Percentiles rank a stretch among this genome's conserved stretches.
Evolutionary conservation across 176 grass and related monocot species (phyloP).

Genomic region (Oryza brachyantha): DNA sequence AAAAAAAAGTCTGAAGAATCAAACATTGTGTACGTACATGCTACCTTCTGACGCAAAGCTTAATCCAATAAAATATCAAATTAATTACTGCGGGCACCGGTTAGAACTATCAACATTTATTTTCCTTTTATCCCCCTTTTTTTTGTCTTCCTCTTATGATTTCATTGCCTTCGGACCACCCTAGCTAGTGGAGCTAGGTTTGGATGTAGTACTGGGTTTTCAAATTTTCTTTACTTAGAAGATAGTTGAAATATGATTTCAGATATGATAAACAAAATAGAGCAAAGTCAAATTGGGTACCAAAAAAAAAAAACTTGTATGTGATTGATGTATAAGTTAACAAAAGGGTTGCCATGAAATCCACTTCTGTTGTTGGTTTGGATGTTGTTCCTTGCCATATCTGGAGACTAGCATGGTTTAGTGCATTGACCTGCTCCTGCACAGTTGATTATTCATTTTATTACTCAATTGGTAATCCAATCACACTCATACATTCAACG

Average conservation of each 20-base stretch:
- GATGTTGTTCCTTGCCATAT: neutral
- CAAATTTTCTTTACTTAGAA: too few relatives aligned
- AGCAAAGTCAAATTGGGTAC: too few relatives aligned
- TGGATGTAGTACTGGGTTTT: neutral
- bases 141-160: neutral
- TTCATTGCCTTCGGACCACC: neutral
- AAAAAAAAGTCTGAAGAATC: too few relatives aligned
- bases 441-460: neutral
- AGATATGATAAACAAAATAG: too few relatives aligned
- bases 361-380: too few relatives aligned
- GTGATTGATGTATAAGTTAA: neutral
- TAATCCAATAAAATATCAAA: neutral
- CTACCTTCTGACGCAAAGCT: too few relatives aligned
- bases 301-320: too few relatives aligned
- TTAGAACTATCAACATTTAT: neutral
- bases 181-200: neutral
- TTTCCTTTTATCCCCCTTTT: neutral
- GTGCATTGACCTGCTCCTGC: neutral
- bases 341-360: too few relatives aligned
- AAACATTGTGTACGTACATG: too few relatives aligned
- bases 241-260: too few relatives aligned
- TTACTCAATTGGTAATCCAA: neutral
- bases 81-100: neutral
- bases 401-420: neutral
- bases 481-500: fast-evolving